These are phyloP conservation scores for Pseudogymnoascus pannorum DNA, from an alignment of 2,329 filamentous ascomycete genomes.

Conservation along the genomic window DNA sequence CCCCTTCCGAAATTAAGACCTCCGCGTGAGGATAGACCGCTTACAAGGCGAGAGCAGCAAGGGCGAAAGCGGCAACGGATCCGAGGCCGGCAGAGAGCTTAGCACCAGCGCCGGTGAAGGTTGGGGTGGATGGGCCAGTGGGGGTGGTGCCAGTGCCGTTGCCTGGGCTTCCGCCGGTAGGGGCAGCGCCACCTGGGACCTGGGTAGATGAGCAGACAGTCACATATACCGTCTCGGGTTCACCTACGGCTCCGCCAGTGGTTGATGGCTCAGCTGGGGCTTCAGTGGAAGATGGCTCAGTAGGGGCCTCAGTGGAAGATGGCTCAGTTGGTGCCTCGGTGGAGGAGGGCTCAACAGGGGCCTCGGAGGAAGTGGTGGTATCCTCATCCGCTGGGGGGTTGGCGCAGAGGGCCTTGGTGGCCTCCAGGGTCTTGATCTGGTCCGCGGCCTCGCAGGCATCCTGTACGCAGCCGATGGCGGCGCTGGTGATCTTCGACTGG, in stretches of 20 bases:
- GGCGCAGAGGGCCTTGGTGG: background rate
- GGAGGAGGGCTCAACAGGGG: too few species aligned
- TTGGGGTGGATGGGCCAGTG: background rate
- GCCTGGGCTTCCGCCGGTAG: background rate
- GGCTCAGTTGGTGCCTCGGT: too few species aligned
- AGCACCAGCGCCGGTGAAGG: background rate
- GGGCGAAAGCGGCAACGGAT: background rate
- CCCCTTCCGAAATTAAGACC: background rate
- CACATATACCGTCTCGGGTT: background rate
- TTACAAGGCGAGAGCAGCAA: background rate
- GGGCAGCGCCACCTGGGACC: background rate
- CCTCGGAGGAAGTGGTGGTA: background rate
- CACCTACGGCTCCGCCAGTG: background rate
- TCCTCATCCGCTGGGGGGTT: background rate
- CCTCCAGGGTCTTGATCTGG: background rate
- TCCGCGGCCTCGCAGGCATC: slow-evolving; percentile 7
- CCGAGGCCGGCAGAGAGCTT: background rate
- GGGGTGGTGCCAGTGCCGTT: background rate
- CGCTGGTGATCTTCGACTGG: slow-evolving; percentile 16
- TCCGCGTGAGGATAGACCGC: background rate
- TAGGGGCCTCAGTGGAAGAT: background rate
- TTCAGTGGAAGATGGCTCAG: background rate
- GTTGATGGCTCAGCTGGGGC: background rate
- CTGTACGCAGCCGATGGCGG: slow-evolving; percentile 22
- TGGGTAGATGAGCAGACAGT: background rate